Conservation (phyloP, 768 basidiomycete genomes). For the Crucibulum laeve region DNA sequence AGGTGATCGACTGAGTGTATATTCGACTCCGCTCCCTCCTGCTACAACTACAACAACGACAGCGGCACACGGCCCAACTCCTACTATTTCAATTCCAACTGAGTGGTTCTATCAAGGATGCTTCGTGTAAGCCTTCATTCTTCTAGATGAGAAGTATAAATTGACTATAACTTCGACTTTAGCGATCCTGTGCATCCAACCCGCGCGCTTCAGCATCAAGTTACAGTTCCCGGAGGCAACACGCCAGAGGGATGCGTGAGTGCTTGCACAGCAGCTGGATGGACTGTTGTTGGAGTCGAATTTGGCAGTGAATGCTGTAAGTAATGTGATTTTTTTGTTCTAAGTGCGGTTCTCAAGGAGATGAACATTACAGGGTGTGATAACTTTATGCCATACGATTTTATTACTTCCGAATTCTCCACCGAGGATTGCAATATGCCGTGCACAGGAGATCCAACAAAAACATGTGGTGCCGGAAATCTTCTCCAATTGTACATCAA, state of each 20-base stretch:
- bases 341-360: not conserved
- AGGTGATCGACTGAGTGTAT: constrained; percentile 3
- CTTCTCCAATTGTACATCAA: not conserved
- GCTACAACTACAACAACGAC: not conserved
- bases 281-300: constrained; percentile 9
- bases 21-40: constrained; percentile 2
- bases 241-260: constrained; percentile 9
- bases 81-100: not conserved
- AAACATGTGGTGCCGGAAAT: not conserved
- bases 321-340: not conserved
- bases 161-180: not conserved
- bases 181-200: constrained; percentile 9
- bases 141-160: not conserved
- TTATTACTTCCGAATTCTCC: not conserved
- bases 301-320: constrained; percentile 13
- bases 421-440: not conserved
- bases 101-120: constrained; percentile 8
- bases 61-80: not conserved
- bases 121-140: constrained; percentile 7
- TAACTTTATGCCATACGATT: constrained; percentile 3
- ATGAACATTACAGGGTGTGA: not conserved
- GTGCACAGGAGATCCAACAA: not conserved
- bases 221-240: constrained; percentile 4
- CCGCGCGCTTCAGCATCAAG: constrained; percentile 5
- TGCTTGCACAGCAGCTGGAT: constrained; percentile 10